Conservation (phyloP, 257 asterid species). For the Fraxinus pennsylvanica region DNA sequence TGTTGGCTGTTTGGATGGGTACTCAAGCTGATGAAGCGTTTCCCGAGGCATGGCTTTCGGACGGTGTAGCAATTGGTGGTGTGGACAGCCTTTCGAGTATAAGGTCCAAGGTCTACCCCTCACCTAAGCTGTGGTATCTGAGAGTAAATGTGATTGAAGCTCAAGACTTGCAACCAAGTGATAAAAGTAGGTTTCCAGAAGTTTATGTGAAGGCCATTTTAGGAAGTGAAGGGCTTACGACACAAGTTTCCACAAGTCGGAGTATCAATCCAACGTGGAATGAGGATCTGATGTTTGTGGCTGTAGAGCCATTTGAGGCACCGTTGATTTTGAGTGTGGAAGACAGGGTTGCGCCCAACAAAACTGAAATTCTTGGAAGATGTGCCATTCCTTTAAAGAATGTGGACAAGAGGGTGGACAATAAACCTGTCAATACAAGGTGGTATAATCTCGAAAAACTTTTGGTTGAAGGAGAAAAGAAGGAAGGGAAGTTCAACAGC, state of each 20-base stretch:
- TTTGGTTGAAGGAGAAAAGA: slow-evolving; percentile 7
- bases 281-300: slow-evolving; percentile 27
- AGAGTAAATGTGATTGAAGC: slow-evolving; percentile 24
- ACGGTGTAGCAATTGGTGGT: slow-evolving; percentile 12
- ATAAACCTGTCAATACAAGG: slow-evolving; percentile 6
- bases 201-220: slow-evolving; percentile 20
- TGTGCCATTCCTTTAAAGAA: slow-evolving; percentile 8
- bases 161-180: slow-evolving; percentile 14
- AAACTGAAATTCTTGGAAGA: slow-evolving; percentile 19
- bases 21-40: slow-evolving; percentile 27
- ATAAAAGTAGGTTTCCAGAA: slow-evolving; percentile 15
- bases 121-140: slow-evolving; percentile 25
- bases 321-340: slow-evolving; percentile 20
- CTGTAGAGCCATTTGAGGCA: slow-evolving; percentile 20
- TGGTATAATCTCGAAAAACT: slow-evolving; percentile 24
- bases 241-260: slow-evolving; percentile 11
- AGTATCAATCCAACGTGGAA: slow-evolving; percentile 23
- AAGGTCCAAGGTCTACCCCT: slow-evolving; percentile 20
- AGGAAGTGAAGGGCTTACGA: slow-evolving; percentile 14
- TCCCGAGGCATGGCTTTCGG: slow-evolving; percentile 25
- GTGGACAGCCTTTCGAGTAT: slow-evolving; percentile 17
- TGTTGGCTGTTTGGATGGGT: slow-evolving; percentile 27
- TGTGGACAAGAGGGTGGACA: slow-evolving; percentile 18
- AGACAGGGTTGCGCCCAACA: slow-evolving; percentile 17
- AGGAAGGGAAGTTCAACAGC: slow-evolving; percentile 9